These are phyloP conservation scores for Passalora sequoiae DNA, from an alignment of 2,329 filamentous ascomycete species.

Conservation along the genomic window DNA sequence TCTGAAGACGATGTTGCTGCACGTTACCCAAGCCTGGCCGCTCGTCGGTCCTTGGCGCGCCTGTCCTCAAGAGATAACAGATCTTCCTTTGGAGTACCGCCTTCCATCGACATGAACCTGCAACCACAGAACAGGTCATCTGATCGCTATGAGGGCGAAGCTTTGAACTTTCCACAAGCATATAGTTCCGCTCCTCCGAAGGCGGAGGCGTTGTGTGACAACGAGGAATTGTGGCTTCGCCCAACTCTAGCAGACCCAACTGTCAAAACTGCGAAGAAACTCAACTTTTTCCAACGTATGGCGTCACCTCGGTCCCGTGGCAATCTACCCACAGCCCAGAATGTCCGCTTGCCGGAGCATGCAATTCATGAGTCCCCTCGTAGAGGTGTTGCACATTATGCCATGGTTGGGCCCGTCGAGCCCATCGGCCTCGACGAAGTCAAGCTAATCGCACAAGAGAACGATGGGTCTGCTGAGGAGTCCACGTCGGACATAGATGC, in stretches of 20 bases:
- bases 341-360: slow-evolving; percentile 9
- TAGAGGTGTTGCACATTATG: slow-evolving; percentile 48
- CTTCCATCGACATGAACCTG: slow-evolving; percentile 16
- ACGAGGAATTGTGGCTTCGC: no score
- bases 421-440: slow-evolving; percentile 43
- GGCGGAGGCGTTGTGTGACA: no score
- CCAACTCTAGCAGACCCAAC: slow-evolving; percentile 11
- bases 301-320: slow-evolving; percentile 36
- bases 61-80: slow-evolving; percentile 15
- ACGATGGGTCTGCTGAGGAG: slow-evolving; percentile 22
- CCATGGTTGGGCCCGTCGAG: slow-evolving; percentile 48
- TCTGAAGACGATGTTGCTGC: slow-evolving; percentile 23
- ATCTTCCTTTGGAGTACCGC: slow-evolving; percentile 11
- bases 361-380: slow-evolving; percentile 8
- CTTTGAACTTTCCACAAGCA: no score
- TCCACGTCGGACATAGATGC: slow-evolving; percentile 14
- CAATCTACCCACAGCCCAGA: slow-evolving; percentile 25
- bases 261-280: slow-evolving; percentile 42
- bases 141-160: slow-evolving; percentile 20
- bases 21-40: slow-evolving; percentile 13
- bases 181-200: no score
- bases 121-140: slow-evolving; percentile 2
- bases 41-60: slow-evolving; percentile 19
- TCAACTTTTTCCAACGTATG: slow-evolving; percentile 56
- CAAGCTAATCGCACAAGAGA: slow-evolving; percentile 44